These are phyloP conservation scores for Trametes pubescens DNA, from an alignment of 1,284 basidiomycete genomes.

Conservation along the genomic window DNA sequence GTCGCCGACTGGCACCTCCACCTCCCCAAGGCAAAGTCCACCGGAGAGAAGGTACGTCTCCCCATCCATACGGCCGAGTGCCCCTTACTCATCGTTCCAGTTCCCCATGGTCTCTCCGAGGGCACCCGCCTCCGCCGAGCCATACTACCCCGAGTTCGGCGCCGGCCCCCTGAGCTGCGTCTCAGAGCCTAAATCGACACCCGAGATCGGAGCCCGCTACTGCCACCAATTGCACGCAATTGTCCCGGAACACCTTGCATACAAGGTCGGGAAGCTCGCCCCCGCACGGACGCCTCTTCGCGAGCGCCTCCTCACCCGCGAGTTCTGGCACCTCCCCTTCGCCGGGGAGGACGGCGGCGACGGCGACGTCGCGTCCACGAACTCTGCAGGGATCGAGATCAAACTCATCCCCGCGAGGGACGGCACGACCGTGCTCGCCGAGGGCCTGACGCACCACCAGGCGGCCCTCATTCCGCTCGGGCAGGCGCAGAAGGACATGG, in stretches of 20 bases:
- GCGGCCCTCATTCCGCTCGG: conserved; percentile 19
- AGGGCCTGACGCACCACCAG: conserved; percentile 29
- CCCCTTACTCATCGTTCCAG: conserved; percentile 9
- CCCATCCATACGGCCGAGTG: not conserved
- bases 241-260: conserved; percentile 27
- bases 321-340: conserved; percentile 26
- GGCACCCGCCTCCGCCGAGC: conserved; percentile 12
- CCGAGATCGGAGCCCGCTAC: conserved; percentile 26
- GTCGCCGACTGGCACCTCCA: conserved; percentile 14
- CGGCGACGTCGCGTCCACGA: not conserved
- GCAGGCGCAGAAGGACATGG: conserved; percentile 26
- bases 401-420: conserved; percentile 18
- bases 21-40: conserved; percentile 25
- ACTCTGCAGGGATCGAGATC: conserved; percentile 19
- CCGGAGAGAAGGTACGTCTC: conserved; percentile 20
- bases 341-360: conserved; percentile 15
- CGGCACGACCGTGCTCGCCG: conserved; percentile 23
- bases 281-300: conserved; percentile 23
- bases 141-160: conserved; percentile 10
- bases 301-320: conserved; percentile 24
- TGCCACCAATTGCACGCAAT: conserved; percentile 25
- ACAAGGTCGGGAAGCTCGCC: conserved; percentile 24
- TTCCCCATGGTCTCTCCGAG: conserved; percentile 24
- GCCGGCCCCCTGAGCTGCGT: not conserved
- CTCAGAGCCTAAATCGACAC: conserved; percentile 6